Base-by-base conservation (phyloP, 805 yeast species). In the Sporopachydermia lactativora region DNA sequence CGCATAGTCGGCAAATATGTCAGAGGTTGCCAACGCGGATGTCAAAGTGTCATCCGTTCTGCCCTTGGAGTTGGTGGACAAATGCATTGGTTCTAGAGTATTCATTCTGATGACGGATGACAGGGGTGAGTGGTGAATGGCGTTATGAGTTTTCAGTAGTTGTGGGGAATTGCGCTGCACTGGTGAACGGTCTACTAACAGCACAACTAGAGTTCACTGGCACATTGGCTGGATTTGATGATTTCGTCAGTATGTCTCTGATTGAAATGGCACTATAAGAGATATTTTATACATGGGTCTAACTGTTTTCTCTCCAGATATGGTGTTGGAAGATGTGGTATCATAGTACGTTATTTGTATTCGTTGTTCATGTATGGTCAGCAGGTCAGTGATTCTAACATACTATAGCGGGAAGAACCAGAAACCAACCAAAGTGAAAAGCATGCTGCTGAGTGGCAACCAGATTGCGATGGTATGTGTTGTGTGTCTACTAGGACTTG, bases 181-280 rank as follows among this genome's bases (percentile, higher is more conserved):
- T 28, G 41, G 15, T 28, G 31, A 15, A 19, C 6, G 4, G 5
- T 35, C 11, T 3, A 28, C 70, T 37, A 64, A 60, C 45, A 15
- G 36, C 17, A 37, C 34, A 65, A 69, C 75, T 75, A 55, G 96
- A 88, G 56, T 92, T 85, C 55, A 70, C 72, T n/a, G 98, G 98
- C 1, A 83, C 77, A 3, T 65, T 92, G 40, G 73, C 81, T 18
- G 97, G 97, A 1, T 89, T 89, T 58, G 98, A 92, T 57, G 97
- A 92, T 59, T 89, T 80, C 52, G 96, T 92, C 45, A 92, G 64
- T 50, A 54, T 47, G 64, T 45, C 3, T n/a, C n/a, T n/a, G n/a
- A n/a, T n/a, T n/a, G n/a, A 11, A 34, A 16, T 37, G 14, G 17
- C 3, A 14, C 15, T 13, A n/a, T 18, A 15, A 2, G 28, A n/a